These are phyloP conservation scores for Ustilago trichophora DNA, from an alignment of 1,284 basidiomycete species.

Conservation along the genomic window DNA sequence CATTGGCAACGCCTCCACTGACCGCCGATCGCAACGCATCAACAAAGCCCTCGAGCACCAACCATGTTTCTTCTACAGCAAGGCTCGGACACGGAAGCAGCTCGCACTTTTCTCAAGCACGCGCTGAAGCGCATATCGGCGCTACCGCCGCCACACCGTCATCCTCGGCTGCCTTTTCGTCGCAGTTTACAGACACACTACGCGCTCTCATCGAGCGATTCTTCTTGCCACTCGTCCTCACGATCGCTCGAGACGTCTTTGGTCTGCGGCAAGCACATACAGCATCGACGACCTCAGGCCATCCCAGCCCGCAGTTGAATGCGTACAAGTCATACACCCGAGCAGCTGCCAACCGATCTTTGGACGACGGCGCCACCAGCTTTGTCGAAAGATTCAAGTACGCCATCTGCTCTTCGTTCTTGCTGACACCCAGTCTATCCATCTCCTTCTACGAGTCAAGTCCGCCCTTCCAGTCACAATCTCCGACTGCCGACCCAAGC, in stretches of 20 bases:
- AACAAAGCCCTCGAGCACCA: not conserved
- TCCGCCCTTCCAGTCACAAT: slow-evolving; percentile 7
- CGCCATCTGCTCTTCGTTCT: slow-evolving; percentile 60
- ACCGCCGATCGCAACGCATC: not conserved
- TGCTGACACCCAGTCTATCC: slow-evolving; percentile 59
- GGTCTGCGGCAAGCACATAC: not conserved
- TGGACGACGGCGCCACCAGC: slow-evolving; percentile 5
- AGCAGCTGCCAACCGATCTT: not conserved
- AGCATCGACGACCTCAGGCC: not conserved
- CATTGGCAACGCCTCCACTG: not conserved
- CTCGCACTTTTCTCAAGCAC: no score
- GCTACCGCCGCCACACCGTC: not conserved
- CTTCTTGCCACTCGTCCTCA: slow-evolving; percentile 7
- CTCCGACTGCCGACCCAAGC: not conserved
- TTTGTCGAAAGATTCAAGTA: slow-evolving; percentile 64
- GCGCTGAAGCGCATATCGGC: no score
- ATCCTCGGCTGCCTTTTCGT: not conserved
- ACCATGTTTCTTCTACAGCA: no score
- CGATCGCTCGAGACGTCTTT: slow-evolving; percentile 5
- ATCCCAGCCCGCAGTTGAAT: not conserved
- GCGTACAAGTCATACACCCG: not conserved
- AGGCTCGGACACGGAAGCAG: no score
- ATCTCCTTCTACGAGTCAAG: slow-evolving; percentile 61
- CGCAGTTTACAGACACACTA: slow-evolving; percentile 2
- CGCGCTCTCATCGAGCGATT: not conserved